These are phyloP conservation scores for Myriosclerotinia curreyana DNA, from an alignment of 2,329 filamentous ascomycete genomes.

Conservation along the genomic window DNA sequence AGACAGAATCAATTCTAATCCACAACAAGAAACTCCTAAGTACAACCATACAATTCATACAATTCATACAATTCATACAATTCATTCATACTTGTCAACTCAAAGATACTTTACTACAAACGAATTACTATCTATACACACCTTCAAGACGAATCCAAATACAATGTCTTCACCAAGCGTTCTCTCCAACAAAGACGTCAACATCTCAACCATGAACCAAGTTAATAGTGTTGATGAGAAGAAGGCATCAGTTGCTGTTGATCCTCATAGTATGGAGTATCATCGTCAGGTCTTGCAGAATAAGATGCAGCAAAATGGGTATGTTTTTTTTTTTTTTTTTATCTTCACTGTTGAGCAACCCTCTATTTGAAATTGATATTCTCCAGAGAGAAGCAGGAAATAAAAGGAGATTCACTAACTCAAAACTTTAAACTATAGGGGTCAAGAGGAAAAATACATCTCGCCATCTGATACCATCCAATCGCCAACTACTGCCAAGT, in stretches of 20 bases:
- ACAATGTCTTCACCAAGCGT: conserved; percentile 54
- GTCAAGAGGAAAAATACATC: conserved; percentile 53
- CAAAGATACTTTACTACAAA: background rate
- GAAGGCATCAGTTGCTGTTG: conserved; percentile 27
- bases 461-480: conserved; percentile 87
- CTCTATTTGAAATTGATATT: conserved; percentile 7
- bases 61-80: background rate
- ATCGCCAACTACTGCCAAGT: conserved; percentile 81
- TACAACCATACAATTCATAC: background rate
- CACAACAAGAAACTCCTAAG: background rate
- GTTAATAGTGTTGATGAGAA: conserved; percentile 28
- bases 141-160: conserved; percentile 15
- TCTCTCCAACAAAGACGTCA: conserved; percentile 65
- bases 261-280: conserved; percentile 69
- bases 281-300: conserved; percentile 72
- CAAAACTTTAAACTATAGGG: conserved; percentile 3
- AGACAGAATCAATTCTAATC: background rate
- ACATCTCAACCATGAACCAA: conserved; percentile 47
- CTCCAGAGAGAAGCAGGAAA: background rate
- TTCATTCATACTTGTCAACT: background rate
- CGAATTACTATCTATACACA: background rate
- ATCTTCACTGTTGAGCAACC: too few species aligned
- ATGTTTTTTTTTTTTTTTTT: conserved; percentile 39
- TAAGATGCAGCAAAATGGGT: conserved; percentile 68
- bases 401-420: background rate